Evolutionary conservation across 345 rosid species (phyloP), one percentile per base, ranked within the genome.

Genomic region (Schrenkiella parvula): DNA sequence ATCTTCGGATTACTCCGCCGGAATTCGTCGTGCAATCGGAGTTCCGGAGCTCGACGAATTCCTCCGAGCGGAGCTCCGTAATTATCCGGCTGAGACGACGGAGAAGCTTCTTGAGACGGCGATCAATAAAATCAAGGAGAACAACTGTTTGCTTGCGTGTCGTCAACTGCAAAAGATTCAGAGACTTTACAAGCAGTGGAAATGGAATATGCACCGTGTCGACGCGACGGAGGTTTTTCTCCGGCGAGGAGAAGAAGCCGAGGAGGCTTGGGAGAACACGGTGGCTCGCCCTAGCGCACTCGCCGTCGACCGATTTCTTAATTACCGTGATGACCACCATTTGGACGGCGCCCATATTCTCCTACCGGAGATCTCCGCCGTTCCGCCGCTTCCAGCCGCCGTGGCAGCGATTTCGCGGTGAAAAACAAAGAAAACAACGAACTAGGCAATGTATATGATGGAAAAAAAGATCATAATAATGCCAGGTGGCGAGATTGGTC

Each of bases 21-120:
- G 98, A 2, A 87, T 93, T 15, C 76, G 93, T 17, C 85, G 92
- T 0, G 97, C 97, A 0, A 90, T 90, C 19, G 98, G 96, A 35
- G 85, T 90, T 1, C 86, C 92, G 0, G 98, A 93, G 74, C 54
- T 93, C 15, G 98, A 93, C 73, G 77, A 65, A 0, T 90, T 76
- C 47, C 64, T 93, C 8, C 78, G 90, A 0, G 32, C 58, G 0
- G 92, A 86, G 68, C 10, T 56, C 1, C 15, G 18, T 22, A 13
- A 38, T 26, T 35, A 1, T 54, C 72, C 17, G 81, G 78, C 44
- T 66, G 79, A 1, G 41, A 44, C 26, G 71, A 77, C 25, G 74
- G 72, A 14, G 68, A 79, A 46, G 63, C 35, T 84, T 31, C 83
- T 89, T 0, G 87, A 85, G 26, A 69, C 42, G 2, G 89, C 87